phyloP scores from a whole-genome alignment of 371 early-diverging fungal species.

The Rhizopus arrhizus region DNA sequence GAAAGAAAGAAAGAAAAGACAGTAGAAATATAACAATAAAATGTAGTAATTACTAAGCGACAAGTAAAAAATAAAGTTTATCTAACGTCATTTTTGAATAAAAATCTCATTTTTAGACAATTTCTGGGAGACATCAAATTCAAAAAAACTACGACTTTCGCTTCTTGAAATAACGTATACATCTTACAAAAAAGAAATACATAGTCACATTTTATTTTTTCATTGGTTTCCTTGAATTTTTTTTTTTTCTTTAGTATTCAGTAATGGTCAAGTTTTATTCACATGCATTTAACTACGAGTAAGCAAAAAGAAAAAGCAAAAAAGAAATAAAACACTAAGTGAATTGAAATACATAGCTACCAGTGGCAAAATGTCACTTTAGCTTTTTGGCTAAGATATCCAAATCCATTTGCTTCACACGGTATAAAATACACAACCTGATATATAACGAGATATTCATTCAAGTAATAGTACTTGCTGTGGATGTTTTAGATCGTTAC shows the following conservation, averaged over 20 bases:
- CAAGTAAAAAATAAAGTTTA: no score
- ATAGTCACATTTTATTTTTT: constrained; percentile 4
- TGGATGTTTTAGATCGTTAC: constrained; percentile 87
- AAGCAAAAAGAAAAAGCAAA: constrained; percentile 28
- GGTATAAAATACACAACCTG: constrained; percentile 43
- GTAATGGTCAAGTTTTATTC: constrained; percentile 59
- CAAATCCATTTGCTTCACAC: constrained; percentile 96
- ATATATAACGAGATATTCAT: not conserved
- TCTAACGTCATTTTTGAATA: no score
- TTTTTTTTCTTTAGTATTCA: not conserved
- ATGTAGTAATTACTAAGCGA: no score
- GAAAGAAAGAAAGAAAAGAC: no score
- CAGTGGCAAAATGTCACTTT: constrained; percentile 85
- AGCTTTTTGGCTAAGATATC: constrained; percentile 93
- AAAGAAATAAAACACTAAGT: not conserved
- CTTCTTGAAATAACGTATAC: no score
- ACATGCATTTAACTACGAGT: constrained; percentile 75
- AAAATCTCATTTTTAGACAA: no score
- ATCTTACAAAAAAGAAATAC: not conserved
- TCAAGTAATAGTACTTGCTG: constrained; percentile 64
- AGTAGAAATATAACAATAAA: no score
- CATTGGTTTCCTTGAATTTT: not conserved
- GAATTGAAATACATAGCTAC: constrained; percentile 46
- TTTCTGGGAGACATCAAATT: no score
- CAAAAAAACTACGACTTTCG: no score